These are phyloP conservation scores for Chimonanthus praecox DNA, from an alignment of 164 flowering plant genomes.

Conservation along the genomic window DNA sequence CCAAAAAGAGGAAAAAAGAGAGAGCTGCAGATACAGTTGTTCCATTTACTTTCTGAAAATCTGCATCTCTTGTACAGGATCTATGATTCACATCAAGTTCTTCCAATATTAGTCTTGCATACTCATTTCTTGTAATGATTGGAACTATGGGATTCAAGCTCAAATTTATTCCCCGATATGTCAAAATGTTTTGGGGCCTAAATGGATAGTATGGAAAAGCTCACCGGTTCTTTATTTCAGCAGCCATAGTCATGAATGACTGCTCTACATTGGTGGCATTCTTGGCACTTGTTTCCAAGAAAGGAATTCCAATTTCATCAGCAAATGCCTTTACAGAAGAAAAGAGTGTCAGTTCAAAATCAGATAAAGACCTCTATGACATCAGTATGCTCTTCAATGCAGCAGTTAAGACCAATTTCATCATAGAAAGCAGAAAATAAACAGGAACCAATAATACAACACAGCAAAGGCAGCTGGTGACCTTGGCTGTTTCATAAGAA, in stretches of 20 bases:
- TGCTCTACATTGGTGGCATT: constrained; percentile 31
- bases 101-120: too few relatives aligned
- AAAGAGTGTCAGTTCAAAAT: background rate
- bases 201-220: background rate
- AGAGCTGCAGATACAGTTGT: too few relatives aligned
- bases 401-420: background rate
- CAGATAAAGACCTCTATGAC: background rate
- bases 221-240: constrained; percentile 32
- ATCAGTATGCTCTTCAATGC: background rate
- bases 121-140: too few relatives aligned
- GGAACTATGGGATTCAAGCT: background rate
- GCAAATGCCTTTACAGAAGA: constrained; percentile 26
- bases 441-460: background rate
- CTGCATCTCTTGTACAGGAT: too few relatives aligned
- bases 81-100: too few relatives aligned
- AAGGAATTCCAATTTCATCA: constrained; percentile 35
- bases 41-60: too few relatives aligned
- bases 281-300: constrained; percentile 37
- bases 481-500: constrained; percentile 37
- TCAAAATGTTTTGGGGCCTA: background rate
- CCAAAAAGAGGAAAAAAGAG: too few relatives aligned
- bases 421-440: background rate
- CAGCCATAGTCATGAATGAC: constrained; percentile 36
- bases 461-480: background rate
- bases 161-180: background rate